These are phyloP conservation scores for Liriodendron chinense DNA, from an alignment of 164 flowering plant genomes.

Conservation along the genomic window DNA sequence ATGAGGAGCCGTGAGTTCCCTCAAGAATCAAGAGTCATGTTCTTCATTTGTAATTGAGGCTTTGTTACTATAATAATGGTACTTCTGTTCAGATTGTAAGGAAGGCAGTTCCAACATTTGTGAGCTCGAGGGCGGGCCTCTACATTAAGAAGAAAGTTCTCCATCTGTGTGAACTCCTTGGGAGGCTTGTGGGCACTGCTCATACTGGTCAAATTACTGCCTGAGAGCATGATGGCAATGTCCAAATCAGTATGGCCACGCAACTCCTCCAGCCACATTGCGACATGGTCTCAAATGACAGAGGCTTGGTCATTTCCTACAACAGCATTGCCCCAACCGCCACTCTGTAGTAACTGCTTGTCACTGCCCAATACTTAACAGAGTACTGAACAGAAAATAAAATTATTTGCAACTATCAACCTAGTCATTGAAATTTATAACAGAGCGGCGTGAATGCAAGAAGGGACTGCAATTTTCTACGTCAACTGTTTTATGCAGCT, in stretches of 20 bases:
- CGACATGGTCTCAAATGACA: slow-evolving; percentile 65
- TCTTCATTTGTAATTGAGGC: slow-evolving; percentile 43
- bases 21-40: slow-evolving; percentile 31
- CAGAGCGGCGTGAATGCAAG: too few relatives aligned
- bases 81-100: slow-evolving; percentile 49
- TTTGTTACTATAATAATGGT: slow-evolving; percentile 53
- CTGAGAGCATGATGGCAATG: slow-evolving; percentile 19
- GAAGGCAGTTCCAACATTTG: slow-evolving; percentile 66
- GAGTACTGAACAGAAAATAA: too few relatives aligned
- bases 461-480: too few relatives aligned
- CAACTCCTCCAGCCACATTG: slow-evolving; percentile 70
- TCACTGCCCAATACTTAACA: slow-evolving; percentile 66
- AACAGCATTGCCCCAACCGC: slow-evolving; percentile 80
- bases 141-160: slow-evolving; percentile 71
- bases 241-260: slow-evolving; percentile 49
- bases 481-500: too few relatives aligned
- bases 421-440: too few relatives aligned
- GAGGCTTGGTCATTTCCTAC: slow-evolving; percentile 72
- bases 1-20: slow-evolving; percentile 17
- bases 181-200: slow-evolving; percentile 71
- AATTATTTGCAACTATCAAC: too few relatives aligned
- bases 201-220: slow-evolving; percentile 56
- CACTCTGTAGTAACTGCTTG: slow-evolving; percentile 73
- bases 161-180: slow-evolving; percentile 67
- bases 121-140: slow-evolving; percentile 64